Base-by-base conservation (phyloP, 2,329 filamentous ascomycete species). In the Penicillium sp. region DNA sequence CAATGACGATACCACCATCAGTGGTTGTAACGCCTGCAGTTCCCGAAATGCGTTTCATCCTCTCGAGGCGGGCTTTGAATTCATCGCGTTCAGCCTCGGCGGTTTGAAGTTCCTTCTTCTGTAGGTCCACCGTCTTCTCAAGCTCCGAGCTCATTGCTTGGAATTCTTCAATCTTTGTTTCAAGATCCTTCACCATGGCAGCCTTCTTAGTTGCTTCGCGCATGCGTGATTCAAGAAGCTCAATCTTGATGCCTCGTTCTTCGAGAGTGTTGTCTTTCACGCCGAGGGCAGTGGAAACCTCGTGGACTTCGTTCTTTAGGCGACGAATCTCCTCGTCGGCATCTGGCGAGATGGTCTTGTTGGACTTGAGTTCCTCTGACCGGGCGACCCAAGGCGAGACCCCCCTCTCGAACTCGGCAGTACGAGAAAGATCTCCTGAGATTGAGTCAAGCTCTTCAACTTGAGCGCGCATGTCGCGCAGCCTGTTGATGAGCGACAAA, bases 191-290 rank as follows among this genome's bases (percentile, higher is more conserved):
- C 20, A 78, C 76, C 60, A 76, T 72, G 3, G 75, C 86, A 14
- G 90, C 86, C 76, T 94, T 93, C 72, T 90, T 87, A 64, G 88
- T 87, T 5, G 91, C 90, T 71, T 96, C 92, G 59, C 88, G 87
- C 88, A 95, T 93, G 58, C 91, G 85, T 7, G 91, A 90, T 75
- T 96, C 91, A 39, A 98, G 86, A 42, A 95, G 91, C 76, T 97
- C 94, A 67, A 97, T 96, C 75, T 95, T 93, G 67, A 97, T 89
- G n/a, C 89, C 86, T 25, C 91, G 78, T 59, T 96, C 94, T 74
- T 96, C 92, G 54, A 96, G 86, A 38, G 89, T 88, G 73, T 93
- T 90, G 65, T 96, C 91, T 63, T 89, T 88, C 63, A 88, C 84
- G 1, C 89, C 87, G 58, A 92, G 83, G 3, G 85, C 83, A 56